Evolutionary conservation across 768 basidiomycete species (phyloP).

Genomic region (Butyriboletus loyo): DNA sequence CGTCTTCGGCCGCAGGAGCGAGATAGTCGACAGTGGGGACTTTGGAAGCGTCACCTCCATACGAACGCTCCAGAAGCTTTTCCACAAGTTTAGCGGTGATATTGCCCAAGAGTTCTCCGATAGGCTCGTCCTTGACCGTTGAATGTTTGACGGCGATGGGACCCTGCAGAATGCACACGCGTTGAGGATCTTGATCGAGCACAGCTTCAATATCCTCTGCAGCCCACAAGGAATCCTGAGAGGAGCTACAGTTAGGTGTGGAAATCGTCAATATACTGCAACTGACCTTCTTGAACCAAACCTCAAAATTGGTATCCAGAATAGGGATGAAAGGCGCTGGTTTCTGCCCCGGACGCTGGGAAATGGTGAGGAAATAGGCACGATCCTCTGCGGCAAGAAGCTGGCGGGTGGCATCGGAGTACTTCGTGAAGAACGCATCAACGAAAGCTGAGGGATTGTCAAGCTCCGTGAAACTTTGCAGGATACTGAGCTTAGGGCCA

Average conservation of each 20-base stretch:
- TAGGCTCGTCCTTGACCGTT: slow-evolving; percentile 86
- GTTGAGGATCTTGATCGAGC: slow-evolving; percentile 97
- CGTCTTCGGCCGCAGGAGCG: slow-evolving; percentile 45
- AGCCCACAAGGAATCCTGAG: slow-evolving; percentile 93
- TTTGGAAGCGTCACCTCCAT: slow-evolving; percentile 67
- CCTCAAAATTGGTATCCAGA: slow-evolving; percentile 88
- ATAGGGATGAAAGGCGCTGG: slow-evolving; percentile 98
- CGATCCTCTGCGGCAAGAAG: slow-evolving; percentile 91
- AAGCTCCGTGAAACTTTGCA: slow-evolving; percentile 80
- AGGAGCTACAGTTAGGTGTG: slow-evolving; percentile 8
- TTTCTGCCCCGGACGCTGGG: slow-evolving; percentile 96
- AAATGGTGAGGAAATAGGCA: slow-evolving; percentile 93
- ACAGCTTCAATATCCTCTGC: slow-evolving; percentile 98
- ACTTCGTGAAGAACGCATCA: slow-evolving; percentile 78
- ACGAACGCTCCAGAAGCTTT: slow-evolving; percentile 75
- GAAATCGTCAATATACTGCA: background rate
- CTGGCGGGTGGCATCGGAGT: slow-evolving; percentile 79
- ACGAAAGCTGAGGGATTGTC: slow-evolving; percentile 81
- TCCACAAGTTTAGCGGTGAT: slow-evolving; percentile 75
- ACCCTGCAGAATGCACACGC: slow-evolving; percentile 96
- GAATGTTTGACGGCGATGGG: slow-evolving; percentile 92
- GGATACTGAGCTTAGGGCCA: slow-evolving; percentile 73
- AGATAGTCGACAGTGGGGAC: slow-evolving; percentile 88
- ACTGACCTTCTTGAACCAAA: slow-evolving; percentile 98
- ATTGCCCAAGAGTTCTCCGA: slow-evolving; percentile 87